Evolutionary conservation across 2,329 filamentous ascomycete species (phyloP).

Genomic region (Rhinocladiella similis): DNA sequence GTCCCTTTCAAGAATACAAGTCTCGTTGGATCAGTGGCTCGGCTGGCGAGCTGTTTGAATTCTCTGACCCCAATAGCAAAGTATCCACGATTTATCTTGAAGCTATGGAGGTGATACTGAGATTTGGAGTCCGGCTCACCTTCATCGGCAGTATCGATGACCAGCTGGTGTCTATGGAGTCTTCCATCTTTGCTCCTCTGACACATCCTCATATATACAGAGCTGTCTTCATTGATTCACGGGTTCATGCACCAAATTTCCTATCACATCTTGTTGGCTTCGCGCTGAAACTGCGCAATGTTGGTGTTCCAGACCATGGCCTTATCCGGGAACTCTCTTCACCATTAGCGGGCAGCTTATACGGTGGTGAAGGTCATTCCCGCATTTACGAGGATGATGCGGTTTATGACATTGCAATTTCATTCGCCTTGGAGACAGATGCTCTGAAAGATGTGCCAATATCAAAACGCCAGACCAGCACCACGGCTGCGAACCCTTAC

Average conservation of each 20-base stretch:
- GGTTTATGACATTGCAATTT: conserved; percentile 77
- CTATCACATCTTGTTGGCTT: conserved; percentile 92
- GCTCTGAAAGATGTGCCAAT: conserved; percentile 50
- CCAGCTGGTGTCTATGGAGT: conserved; percentile 92
- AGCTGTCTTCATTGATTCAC: conserved; percentile 92
- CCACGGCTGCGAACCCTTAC: conserved; percentile 69
- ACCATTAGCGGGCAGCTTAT: conserved; percentile 86
- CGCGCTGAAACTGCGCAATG: conserved; percentile 87
- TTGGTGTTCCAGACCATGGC: conserved; percentile 89
- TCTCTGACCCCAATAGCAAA: conserved; percentile 75
- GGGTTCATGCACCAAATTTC: conserved; percentile 90
- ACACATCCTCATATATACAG: conserved; percentile 92
- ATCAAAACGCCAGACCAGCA: conserved; percentile 49
- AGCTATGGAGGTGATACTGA: conserved; percentile 71
- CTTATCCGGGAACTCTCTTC: conserved; percentile 86
- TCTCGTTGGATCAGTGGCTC: conserved; percentile 85
- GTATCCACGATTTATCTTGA: conserved; percentile 80
- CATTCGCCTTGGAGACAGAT: conserved; percentile 73
- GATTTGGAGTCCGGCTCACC: conserved; percentile 77
- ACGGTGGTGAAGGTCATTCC: conserved; percentile 89
- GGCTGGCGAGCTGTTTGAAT: conserved; percentile 93
- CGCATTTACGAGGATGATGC: conserved; percentile 85
- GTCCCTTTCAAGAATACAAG: conserved; percentile 89
- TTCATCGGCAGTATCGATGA: conserved; percentile 96
- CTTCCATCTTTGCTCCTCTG: conserved; percentile 80